Base-by-base conservation (phyloP, 1,284 basidiomycete genomes). In the Apiotrichum montevideense region DNA sequence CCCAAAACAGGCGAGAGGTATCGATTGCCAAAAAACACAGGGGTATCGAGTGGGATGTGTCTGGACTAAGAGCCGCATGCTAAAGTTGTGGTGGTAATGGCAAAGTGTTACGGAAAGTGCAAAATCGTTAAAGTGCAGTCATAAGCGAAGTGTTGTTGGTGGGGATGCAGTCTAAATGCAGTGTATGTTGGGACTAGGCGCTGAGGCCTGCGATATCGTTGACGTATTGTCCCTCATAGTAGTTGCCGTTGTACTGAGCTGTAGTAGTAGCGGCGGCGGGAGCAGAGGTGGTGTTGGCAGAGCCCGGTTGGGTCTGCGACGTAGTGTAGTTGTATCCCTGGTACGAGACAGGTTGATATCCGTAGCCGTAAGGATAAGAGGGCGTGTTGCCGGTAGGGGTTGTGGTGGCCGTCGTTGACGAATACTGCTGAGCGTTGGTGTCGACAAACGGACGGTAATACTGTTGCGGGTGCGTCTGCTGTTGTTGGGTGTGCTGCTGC, bases 161-260 rank as follows among this genome's bases (percentile, higher is more conserved):
- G 15, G 15, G 35, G 33, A 9, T 4, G 33, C 11, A 8, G 33
- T 46, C 9, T 32, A 2, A 8, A 9, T 34, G 45, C 13, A 14
- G 43, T 34, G 14, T 34, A 35, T 32, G 21, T 21, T 13, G 3
- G 14, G 46, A 14, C 46, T 53, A 59, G 33, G 58, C 51, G n/a
- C 54, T 56, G n/a, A 59, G 51, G 15, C 58, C 52, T 3, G 52
- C 48, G 43, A 59, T 51, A 44, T 59, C 58, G 33, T 40, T 46
- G 21, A 59, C 58, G 44, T 56, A 59, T 43, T 49, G 54, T 39
- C 46, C 47, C 44, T 59, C 55, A 34, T 56, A 55, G 44, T 59
- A 59, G 45, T 50, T 44, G 5, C 29, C 32, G 8, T 35, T 35
- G 58, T 53, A 55, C 46, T 52, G 46, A 13, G 53, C 35, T 4